A percentile compares a stretch with the other conserved stretches of the same genome.
Evolutionary conservation across 2,329 filamentous ascomycete genomes (phyloP).

Genomic region (Fusarium redolens): DNA sequence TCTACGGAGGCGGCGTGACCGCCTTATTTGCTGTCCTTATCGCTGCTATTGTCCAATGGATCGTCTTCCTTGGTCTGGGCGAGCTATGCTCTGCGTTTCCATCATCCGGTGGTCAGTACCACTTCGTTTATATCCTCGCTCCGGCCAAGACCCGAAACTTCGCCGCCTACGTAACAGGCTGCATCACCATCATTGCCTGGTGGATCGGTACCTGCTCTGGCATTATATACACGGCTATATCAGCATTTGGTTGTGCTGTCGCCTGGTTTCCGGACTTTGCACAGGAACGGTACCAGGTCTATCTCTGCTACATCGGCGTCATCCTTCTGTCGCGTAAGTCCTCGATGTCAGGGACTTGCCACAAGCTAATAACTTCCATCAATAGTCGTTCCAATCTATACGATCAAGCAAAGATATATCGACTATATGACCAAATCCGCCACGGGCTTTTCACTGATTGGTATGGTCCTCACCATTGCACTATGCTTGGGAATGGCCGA

Average conservation of each 20-base stretch:
- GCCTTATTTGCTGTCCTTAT: neutral
- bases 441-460: neutral
- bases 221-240: neutral
- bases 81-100: neutral
- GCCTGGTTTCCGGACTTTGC: neutral
- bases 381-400: neutral
- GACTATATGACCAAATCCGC: neutral
- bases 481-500: neutral
- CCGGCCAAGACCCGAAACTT: neutral
- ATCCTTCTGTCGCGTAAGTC: neutral
- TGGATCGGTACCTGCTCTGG: neutral
- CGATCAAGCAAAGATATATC: neutral
- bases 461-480: neutral
- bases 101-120: neutral
- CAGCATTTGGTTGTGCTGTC: neutral
- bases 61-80: neutral
- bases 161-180: neutral
- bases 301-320: neutral
- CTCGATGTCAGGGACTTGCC: accelerated
- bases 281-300: neutral
- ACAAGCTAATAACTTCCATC: accelerated
- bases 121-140: neutral
- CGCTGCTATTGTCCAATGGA: neutral
- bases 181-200: neutral
- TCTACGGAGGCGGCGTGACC: neutral